Conservation (phyloP, 306 rosid species). For the Dalbergia cultrata region DNA sequence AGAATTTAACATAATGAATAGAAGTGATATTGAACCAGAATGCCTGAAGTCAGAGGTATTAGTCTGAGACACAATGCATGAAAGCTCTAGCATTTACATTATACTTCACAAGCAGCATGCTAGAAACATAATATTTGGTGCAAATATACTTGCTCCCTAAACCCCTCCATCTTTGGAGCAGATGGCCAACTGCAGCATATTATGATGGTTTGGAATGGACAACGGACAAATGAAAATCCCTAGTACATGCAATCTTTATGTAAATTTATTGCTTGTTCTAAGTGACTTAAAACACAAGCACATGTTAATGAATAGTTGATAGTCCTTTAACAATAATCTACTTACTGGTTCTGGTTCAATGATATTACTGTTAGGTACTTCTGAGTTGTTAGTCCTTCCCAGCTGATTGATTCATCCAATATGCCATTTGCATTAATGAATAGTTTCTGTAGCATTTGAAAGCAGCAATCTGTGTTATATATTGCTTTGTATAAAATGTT, state of each 20-base stretch:
- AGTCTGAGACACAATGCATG: conserved; percentile 12
- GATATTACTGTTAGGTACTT: conserved; percentile 69
- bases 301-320: neutral
- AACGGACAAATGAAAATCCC: conserved; percentile 8
- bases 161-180: conserved; percentile 13
- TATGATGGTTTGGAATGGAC: conserved; percentile 6
- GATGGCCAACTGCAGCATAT: conserved; percentile 14
- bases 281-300: conserved; percentile 15
- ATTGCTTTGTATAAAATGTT: neutral
- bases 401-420: conserved; percentile 63
- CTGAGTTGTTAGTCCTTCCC: conserved; percentile 74
- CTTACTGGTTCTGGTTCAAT: conserved; percentile 85
- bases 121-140: neutral
- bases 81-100: conserved; percentile 1
- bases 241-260: conserved; percentile 21
- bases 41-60: conserved; percentile 12
- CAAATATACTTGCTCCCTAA: conserved; percentile 6
- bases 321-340: conserved; percentile 19
- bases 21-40: conserved; percentile 30
- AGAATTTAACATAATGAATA: conserved; percentile 14
- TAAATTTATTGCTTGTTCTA: neutral
- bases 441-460: conserved; percentile 67
- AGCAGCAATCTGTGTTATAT: conserved; percentile 34
- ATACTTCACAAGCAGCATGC: conserved; percentile 17
- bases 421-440: conserved; percentile 66